Evolutionary conservation across 2,329 filamentous ascomycete species (phyloP), one percentile per base, ranked within the genome.

Genomic region (Didymella lethalis): DNA sequence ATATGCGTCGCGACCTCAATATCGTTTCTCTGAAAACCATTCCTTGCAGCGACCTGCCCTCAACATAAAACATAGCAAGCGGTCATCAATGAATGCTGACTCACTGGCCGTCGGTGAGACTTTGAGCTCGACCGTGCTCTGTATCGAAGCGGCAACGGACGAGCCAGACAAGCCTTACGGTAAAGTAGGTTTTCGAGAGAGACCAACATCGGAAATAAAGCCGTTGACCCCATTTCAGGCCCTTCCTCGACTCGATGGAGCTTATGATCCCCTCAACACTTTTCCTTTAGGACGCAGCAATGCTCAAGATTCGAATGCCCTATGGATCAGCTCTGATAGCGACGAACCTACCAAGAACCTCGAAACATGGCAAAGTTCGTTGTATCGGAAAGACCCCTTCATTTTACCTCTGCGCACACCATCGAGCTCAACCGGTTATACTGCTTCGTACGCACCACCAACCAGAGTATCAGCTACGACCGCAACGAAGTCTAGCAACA

Each of bases 181-280:
- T 7, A 34, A 36, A 4, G 48, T 52, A 16, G 43, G 48, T 44
- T 2, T 14, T 18, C 18, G 41, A 10, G 4, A 14, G n/a, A 12
- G 16, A 8, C 1, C 4, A 5, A 25, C 10, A 11, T 7, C 23
- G 2, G 4, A 7, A 11, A 25, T 7, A 26, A n/a, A 2, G 3
- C 14, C 6, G 12, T 34, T 52, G 34, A 49, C 10, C 3, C 14
- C 14, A 8, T 0, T 18, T 0, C 11, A 54, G 50, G 8, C 16
- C 10, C 32, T 49, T 7, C 31, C 31, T 7, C 56, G 50, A 7
- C 16, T 49, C 6, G 56, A 59, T 28, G 56, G 56, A 3, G 20
- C 46, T 34, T 46, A 28, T 16, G 48, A 47, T n/a, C 3, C 7
- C 28, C n/a, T 23, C 2, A 28, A 52, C 11, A 3, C 11, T 18